Evolutionary conservation across 1,284 basidiomycete genomes (phyloP).

Genomic region (Microbotryum intermedium): DNA sequence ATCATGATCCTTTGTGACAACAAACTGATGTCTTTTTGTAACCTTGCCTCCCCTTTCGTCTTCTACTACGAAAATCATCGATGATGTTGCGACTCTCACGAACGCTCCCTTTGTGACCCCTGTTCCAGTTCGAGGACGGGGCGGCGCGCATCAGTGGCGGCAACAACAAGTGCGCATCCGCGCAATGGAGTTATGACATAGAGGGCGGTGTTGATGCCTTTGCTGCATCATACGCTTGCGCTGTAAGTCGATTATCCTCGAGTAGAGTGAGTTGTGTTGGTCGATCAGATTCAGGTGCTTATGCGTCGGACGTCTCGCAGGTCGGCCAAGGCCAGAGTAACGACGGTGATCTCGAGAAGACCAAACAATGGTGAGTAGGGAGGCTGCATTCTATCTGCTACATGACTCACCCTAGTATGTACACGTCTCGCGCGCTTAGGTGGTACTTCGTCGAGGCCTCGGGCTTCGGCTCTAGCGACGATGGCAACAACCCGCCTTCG

Average conservation of each 20-base stretch:
- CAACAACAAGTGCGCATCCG: constrained; percentile 28
- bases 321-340: constrained; percentile 13
- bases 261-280: too few relatives aligned
- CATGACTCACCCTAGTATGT: not conserved
- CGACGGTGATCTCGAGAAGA: constrained; percentile 21
- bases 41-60: not conserved
- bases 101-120: too few relatives aligned
- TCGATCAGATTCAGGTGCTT: too few relatives aligned
- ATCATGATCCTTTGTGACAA: not conserved
- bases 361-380: constrained; percentile 26
- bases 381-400: not conserved
- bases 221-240: constrained; percentile 25
- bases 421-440: not conserved
- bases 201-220: constrained; percentile 27
- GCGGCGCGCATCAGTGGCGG: constrained; percentile 27
- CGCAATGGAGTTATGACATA: constrained; percentile 21
- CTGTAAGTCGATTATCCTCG: not conserved
- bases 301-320: too few relatives aligned
- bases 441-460: constrained; percentile 21
- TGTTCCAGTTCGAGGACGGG: constrained; percentile 3
- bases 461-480: not conserved
- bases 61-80: not conserved
- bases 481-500: not conserved
- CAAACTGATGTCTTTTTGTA: not conserved
- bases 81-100: not conserved